phyloP scores from a whole-genome alignment of 2,329 filamentous ascomycete species.

The Aspergillus costaricaensis region DNA sequence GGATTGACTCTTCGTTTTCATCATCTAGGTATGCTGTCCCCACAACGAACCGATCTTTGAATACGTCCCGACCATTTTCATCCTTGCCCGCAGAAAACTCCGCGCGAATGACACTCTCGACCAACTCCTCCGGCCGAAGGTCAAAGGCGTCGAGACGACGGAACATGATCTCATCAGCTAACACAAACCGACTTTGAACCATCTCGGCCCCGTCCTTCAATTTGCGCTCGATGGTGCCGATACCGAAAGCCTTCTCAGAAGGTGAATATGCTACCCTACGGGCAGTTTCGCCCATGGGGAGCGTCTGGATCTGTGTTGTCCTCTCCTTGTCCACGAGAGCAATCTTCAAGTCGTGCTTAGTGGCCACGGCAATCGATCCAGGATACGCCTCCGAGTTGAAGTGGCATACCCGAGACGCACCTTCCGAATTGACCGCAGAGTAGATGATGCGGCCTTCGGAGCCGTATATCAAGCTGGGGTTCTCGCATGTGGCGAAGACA shows the following conservation, averaged over 20 bases:
- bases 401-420: constrained; percentile 76
- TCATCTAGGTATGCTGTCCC: constrained; percentile 79
- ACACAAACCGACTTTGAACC: constrained; percentile 76
- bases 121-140: constrained; percentile 69
- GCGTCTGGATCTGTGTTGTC: constrained; percentile 81
- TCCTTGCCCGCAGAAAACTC: constrained; percentile 65
- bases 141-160: constrained; percentile 71
- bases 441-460: constrained; percentile 86
- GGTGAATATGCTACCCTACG: constrained; percentile 84
- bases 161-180: constrained; percentile 90
- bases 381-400: constrained; percentile 84
- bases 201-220: constrained; percentile 71
- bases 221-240: constrained; percentile 80
- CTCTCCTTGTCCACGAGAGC: constrained; percentile 79
- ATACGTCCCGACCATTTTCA: constrained; percentile 53
- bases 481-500: constrained; percentile 91
- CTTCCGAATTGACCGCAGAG: constrained; percentile 88
- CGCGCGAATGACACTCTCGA: constrained; percentile 80
- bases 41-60: constrained; percentile 78
- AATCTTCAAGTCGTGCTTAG: constrained; percentile 73
- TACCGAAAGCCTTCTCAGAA: constrained; percentile 75
- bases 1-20: constrained; percentile 56
- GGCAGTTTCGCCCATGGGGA: constrained; percentile 79
- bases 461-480: constrained; percentile 90
- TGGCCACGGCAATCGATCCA: constrained; percentile 77